Evolutionary conservation across 2,329 filamentous ascomycete species (phyloP), one percentile per base, ranked within the genome.

Genomic region (Cordyceps tenuipes): DNA sequence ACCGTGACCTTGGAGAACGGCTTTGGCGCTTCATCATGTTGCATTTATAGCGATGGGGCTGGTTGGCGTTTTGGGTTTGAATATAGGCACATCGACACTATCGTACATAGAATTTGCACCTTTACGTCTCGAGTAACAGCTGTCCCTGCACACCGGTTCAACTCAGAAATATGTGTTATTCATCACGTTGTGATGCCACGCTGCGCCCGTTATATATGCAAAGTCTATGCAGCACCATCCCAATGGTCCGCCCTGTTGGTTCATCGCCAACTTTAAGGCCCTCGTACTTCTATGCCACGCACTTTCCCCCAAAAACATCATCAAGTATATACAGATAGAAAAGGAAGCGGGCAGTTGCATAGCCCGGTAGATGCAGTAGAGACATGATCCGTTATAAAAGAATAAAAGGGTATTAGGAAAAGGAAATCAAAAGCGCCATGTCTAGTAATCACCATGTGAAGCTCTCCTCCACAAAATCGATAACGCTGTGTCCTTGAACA

Each of bases 401-500:
- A 62, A 57, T 51, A 62, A 55, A 56, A 31, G 52, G 49, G 48
- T 54, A 46, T 52, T 53, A 46, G 48, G 31, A 23, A 59, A 39
- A 36, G 34, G 6, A 31, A 46, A 46, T 23, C 1, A 8, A 10
- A 21, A 6, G 43, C n/a, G 8, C n/a, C n/a, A 21, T 10, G 7
- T 43, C 8, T 9, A 48, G 29, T 36, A 26, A 44, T 72, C 71
- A 85, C 82, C 82, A 85, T 1, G 84, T 86, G 67, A 93, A 93
- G 63, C 83, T 86, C 75, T 93, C 89, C 72, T 92, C 89, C 12
- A 89, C 77, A 68, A 90, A 90, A 69, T 91, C 87, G 17, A 92
- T 78, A 47, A 87, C 84, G 2, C 77, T 83, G 21, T 80, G 74
- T 61, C 86, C 82, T 69, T 89, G 82, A 3, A 83, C 79, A 57